Evolutionary conservation across 2,329 filamentous ascomycete genomes (phyloP).

Genomic region (Drechslerella dactyloides): DNA sequence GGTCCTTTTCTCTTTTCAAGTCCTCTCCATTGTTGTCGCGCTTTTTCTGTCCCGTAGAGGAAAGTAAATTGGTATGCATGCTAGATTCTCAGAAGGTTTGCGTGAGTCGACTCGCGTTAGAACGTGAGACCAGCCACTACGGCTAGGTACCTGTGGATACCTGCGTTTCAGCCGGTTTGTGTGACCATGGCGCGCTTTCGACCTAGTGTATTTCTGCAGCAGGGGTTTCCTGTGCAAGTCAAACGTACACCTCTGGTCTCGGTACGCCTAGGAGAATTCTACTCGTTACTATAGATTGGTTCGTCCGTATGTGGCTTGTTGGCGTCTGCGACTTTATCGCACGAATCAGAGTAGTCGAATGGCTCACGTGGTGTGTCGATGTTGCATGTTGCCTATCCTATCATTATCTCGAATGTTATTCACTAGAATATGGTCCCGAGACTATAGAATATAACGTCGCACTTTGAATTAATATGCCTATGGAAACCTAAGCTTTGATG

Average conservation of each 20-base stretch:
- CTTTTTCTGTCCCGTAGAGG: conserved; percentile 19
- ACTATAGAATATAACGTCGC: no score
- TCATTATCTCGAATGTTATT: background rate
- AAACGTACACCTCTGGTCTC: no score
- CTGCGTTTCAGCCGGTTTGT: background rate
- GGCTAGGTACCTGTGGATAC: background rate
- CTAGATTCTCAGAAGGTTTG: conserved; percentile 15
- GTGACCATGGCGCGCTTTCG: background rate
- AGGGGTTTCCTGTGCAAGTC: no score
- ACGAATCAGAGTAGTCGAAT: background rate
- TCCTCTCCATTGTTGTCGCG: background rate
- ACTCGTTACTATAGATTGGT: no score
- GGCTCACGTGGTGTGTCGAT: background rate
- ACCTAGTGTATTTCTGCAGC: no score
- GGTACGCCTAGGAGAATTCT: no score
- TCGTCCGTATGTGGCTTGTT: background rate
- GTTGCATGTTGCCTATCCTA: background rate
- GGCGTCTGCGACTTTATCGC: background rate
- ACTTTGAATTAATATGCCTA: no score
- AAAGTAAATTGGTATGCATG: conserved; percentile 8
- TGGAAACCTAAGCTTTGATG: no score
- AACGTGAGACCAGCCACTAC: background rate
- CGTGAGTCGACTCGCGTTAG: background rate
- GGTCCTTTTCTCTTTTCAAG: conserved; percentile 18
- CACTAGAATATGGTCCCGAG: no score